Conservation (phyloP, 495 filamentous ascomycete genomes). For the Aspergillus ellipticus region DNA sequence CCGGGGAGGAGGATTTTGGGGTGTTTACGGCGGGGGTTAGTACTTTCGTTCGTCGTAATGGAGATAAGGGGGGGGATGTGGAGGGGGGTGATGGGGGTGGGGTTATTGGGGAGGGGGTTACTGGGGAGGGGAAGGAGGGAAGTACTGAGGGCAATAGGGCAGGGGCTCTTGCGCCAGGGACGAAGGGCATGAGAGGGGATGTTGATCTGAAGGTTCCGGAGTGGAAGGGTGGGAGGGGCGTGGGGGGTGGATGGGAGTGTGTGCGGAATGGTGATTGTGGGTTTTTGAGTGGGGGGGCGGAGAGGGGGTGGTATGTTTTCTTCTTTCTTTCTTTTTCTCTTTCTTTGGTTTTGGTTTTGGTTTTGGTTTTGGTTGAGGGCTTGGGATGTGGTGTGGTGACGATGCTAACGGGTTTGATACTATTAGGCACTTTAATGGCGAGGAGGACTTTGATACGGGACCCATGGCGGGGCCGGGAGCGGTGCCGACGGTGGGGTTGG, state of each 20-base stretch:
- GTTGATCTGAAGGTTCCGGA: conserved; percentile 39
- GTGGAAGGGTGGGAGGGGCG: conserved; percentile 64
- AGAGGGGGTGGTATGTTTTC: conserved; percentile 78
- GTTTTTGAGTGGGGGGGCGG: conserved; percentile 73
- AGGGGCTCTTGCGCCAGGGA: conserved; percentile 22
- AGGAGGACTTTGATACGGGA: conserved; percentile 62
- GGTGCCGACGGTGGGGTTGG: conserved; percentile 6
- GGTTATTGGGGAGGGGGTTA: too few species aligned
- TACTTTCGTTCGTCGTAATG: conserved; percentile 42
- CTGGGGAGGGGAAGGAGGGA: conserved; percentile 21
- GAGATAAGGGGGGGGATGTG: neutral
- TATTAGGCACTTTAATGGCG: conserved; percentile 68
- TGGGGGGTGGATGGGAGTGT: conserved; percentile 79
- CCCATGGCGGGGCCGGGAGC: conserved; percentile 29
- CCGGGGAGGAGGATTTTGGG: conserved; percentile 70
- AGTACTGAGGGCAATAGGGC: conserved; percentile 1
- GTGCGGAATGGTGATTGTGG: conserved; percentile 76
- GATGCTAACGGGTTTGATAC: conserved; percentile 5
- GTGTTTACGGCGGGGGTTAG: conserved; percentile 83
- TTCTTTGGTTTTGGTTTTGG: neutral
- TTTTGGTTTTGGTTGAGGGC: neutral
- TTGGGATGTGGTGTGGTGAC: neutral
- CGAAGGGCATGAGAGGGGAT: conserved; percentile 27
- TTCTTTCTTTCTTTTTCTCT: conserved; percentile 11
- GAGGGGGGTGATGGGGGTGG: too few species aligned